phyloP scores from a whole-genome alignment of 1,139 yeast species.

The Yamadazyma taylorii region DNA sequence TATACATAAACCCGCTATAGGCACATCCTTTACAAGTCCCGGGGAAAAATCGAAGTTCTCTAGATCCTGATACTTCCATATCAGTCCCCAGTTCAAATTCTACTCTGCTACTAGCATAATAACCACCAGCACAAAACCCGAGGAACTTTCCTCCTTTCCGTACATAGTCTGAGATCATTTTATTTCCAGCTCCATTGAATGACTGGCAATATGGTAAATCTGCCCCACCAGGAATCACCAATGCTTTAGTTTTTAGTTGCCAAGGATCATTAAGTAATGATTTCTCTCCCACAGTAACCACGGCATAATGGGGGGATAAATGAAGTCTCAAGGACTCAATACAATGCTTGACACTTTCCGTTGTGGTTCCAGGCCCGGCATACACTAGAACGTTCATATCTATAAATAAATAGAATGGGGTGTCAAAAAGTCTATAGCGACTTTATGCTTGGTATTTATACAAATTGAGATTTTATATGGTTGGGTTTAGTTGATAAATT shows the following conservation, averaged over 20 bases:
- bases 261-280: slow-evolving; percentile 82
- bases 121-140: slow-evolving; percentile 98
- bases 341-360: slow-evolving; percentile 83
- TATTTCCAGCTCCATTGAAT: slow-evolving; percentile 70
- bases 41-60: slow-evolving; percentile 80
- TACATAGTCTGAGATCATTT: slow-evolving; percentile 61
- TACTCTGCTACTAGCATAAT: slow-evolving; percentile 70
- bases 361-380: slow-evolving; percentile 84
- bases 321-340: slow-evolving; percentile 70
- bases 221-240: slow-evolving; percentile 96
- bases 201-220: slow-evolving; percentile 79
- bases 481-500: no score
- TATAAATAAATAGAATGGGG: no score
- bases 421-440: no score
- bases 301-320: slow-evolving; percentile 89
- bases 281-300: slow-evolving; percentile 63
- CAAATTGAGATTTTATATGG: no score
- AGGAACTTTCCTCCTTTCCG: slow-evolving; percentile 76
- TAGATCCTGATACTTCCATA: slow-evolving; percentile 79
- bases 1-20: slow-evolving; percentile 75
- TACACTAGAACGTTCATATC: slow-evolving; percentile 82
- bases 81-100: slow-evolving; percentile 83
- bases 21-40: slow-evolving; percentile 85
- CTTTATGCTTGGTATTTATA: no score
- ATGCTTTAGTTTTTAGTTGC: slow-evolving; percentile 71